Base-by-base conservation (phyloP, 257 asterid species). In the Mitragyna speciosa region DNA sequence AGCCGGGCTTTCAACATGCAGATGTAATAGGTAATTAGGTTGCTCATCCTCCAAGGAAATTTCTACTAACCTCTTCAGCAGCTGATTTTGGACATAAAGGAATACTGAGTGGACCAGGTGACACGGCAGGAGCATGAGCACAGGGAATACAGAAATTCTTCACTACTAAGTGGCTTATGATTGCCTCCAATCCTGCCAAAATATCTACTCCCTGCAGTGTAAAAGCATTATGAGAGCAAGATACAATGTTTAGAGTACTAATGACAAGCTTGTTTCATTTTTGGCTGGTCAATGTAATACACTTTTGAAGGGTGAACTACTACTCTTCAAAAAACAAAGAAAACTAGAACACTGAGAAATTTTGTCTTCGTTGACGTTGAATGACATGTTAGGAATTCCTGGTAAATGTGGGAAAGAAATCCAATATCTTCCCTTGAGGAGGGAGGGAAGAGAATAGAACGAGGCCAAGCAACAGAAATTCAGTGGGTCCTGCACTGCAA, bases 141-240 rank as follows among this genome's bases (percentile, higher is more conserved):
- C 97, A 94, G 65, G 98, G 98, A 80, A 94, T 91, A 75, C 88
- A 80, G 22, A 88, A 93, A 75, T 88, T 86, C 87, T 90, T 85
- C 85, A 94, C 98, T 64, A 94, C 97, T 68, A 90, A 80, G 84
- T 93, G 98, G 85, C 98, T 94, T 82, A 94, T 93, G 78, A 94
- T 94, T 26, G 96, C 98, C 86, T 94, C 98, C 67, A 94, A 93
- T 54, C 98, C 97, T 19, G 96, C 98, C 89, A 94, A 89, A 80
- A 85, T 81, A 89, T 93, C 98, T 41, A 94, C 78, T 64, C 98
- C 98, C 98, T 94, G 84, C 79, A 77, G 26, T 30, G 15, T 72
- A 48, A 22, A 47, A 77, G 15, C 10, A n/a, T 51, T 12, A 74
- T 73, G 70, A 78, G 64, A 73, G 68, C 41, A 64, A 81, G 19